phyloP scores from a whole-genome alignment of 2,329 filamentous ascomycete species.

The Leptographium galeiforme region DNA sequence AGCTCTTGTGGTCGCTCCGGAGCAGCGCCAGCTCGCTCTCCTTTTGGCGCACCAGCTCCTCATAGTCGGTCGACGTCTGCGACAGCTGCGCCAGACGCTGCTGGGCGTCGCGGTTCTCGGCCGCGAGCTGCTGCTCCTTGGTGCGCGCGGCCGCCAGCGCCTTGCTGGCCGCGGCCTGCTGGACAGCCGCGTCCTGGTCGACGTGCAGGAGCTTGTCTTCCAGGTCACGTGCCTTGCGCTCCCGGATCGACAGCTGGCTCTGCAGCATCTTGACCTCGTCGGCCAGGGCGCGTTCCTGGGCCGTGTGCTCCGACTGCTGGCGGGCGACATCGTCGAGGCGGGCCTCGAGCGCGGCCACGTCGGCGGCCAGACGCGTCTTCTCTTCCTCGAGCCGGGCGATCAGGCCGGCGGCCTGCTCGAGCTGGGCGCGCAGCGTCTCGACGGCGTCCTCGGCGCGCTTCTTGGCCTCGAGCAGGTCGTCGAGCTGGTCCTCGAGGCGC shows the following conservation, averaged over 20 bases:
- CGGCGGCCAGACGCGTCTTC: constrained; percentile 59
- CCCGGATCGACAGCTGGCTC: constrained; percentile 78
- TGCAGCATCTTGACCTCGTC: constrained; percentile 85
- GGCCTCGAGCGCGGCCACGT: constrained; percentile 54
- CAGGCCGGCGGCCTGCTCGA: constrained; percentile 82
- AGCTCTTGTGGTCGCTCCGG: constrained; percentile 70
- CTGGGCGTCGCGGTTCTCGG: constrained; percentile 72
- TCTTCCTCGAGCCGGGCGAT: constrained; percentile 79
- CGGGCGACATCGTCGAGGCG: constrained; percentile 58
- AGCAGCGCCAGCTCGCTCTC: constrained; percentile 84
- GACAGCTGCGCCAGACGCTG: constrained; percentile 79
- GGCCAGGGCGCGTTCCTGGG: constrained; percentile 61
- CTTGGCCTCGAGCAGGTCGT: constrained; percentile 77
- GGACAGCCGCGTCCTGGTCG: constrained; percentile 81
- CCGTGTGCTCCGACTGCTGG: constrained; percentile 58
- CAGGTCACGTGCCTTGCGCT: constrained; percentile 77
- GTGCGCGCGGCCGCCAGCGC: constrained; percentile 63
- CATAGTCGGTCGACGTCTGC: constrained; percentile 84
- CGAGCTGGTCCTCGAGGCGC: constrained; percentile 81
- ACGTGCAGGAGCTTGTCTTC: constrained; percentile 71
- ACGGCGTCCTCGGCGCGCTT: constrained; percentile 78
- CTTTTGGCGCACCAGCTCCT: constrained; percentile 84
- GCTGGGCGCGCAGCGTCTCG: constrained; percentile 61
- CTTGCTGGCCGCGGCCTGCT: constrained; percentile 64
- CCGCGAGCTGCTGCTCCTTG: constrained; percentile 61